Evolutionary conservation across 1,139 yeast species (phyloP).

Genomic region (Geotrichum australiense): DNA sequence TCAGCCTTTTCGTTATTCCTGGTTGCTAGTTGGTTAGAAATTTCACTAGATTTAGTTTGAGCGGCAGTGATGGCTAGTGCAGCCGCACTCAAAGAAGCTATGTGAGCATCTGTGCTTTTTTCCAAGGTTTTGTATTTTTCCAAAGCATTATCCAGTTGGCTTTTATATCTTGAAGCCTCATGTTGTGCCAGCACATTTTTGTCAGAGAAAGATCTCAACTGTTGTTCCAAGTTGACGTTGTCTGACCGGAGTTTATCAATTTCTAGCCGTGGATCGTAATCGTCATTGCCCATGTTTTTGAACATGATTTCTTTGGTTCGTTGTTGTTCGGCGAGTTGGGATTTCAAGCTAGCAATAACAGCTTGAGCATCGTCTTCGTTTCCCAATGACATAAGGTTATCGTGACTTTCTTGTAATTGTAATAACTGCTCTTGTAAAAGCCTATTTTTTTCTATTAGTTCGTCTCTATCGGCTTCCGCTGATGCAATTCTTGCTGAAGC

Average conservation of each 20-base stretch:
- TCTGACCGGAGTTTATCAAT: conserved; percentile 14
- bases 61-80: conserved; percentile 29
- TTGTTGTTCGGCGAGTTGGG: conserved; percentile 2
- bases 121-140: conserved; percentile 23
- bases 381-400: too few relatives aligned
- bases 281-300: neutral
- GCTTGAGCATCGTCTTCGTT: neutral
- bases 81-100: conserved; percentile 28
- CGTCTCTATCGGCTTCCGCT: conserved; percentile 27
- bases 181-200: conserved; percentile 24
- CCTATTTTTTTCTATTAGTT: conserved; percentile 13
- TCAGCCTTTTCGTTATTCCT: conserved; percentile 22
- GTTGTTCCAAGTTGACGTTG: conserved; percentile 18
- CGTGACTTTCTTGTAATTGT: neutral
- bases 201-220: conserved; percentile 27
- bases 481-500: conserved; percentile 30
- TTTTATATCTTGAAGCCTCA: conserved; percentile 22
- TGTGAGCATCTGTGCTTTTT: conserved; percentile 26
- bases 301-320: conserved; percentile 1
- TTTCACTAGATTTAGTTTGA: conserved; percentile 24
- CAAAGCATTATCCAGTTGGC: conserved; percentile 21
- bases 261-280: conserved; percentile 3
- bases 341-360: neutral
- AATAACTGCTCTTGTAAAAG: conserved; percentile 8
- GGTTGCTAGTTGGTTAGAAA: conserved; percentile 22